phyloP scores from a whole-genome alignment of 495 filamentous ascomycete genomes.

The Penicillium arizonense region DNA sequence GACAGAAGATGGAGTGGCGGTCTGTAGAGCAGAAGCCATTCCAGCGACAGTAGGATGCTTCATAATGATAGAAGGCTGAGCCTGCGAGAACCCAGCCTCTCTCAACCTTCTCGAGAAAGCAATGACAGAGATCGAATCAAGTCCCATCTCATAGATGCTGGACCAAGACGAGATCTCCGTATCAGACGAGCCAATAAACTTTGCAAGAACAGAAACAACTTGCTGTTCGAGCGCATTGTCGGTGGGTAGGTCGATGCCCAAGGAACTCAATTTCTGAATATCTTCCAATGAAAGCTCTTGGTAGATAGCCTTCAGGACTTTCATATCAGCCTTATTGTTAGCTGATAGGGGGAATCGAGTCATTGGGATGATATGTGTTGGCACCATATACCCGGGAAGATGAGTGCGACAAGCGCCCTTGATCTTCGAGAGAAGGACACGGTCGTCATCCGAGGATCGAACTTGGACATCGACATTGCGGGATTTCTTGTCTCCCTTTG shows the following conservation, averaged over 20 bases:
- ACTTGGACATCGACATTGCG: conserved; percentile 13
- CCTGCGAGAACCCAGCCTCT: conserved; percentile 51
- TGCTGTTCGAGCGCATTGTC: conserved; percentile 36
- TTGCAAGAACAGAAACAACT: conserved; percentile 51
- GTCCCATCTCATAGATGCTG: conserved; percentile 76
- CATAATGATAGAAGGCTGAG: conserved; percentile 63
- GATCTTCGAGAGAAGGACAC: conserved; percentile 19
- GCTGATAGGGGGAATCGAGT: conserved; percentile 39
- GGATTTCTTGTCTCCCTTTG: conserved; percentile 10
- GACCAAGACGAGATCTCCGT: conserved; percentile 49
- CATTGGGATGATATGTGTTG: conserved; percentile 46
- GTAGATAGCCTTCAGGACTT: conserved; percentile 52
- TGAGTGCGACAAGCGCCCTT: conserved; percentile 37
- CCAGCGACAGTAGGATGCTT: conserved; percentile 53
- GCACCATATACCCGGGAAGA: conserved; percentile 55
- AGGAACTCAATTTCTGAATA: conserved; percentile 52
- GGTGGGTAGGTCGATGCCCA: conserved; percentile 29
- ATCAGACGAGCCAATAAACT: conserved; percentile 41
- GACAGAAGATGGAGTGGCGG: conserved; percentile 3
- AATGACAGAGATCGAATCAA: conserved; percentile 80
- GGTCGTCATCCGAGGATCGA: conserved; percentile 9
- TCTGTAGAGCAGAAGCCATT: conserved; percentile 44
- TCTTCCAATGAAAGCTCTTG: conserved; percentile 49
- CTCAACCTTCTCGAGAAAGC: conserved; percentile 56
- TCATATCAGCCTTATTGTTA: conserved; percentile 50